Conservation (phyloP, 768 basidiomycete genomes). For the Lactarius hatsudake region DNA sequence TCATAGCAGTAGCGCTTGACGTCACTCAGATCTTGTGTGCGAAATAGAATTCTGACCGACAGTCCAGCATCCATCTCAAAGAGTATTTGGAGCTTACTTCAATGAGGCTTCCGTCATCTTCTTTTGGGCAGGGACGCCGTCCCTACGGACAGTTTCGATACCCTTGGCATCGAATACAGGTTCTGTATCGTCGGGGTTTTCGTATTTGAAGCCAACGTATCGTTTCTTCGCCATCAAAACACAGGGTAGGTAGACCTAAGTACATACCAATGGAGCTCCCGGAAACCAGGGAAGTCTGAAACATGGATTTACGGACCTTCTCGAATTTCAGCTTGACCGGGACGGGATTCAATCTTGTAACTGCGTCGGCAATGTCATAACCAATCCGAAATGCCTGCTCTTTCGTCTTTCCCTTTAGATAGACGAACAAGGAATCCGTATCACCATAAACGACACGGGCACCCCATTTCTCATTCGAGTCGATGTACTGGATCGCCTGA, state of each 20-base stretch:
- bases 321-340: constrained; percentile 98
- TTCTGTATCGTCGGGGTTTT: constrained; percentile 71
- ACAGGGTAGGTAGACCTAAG: constrained; percentile 89
- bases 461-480: constrained; percentile 78
- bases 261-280: background rate
- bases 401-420: constrained; percentile 86
- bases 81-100: constrained; percentile 54
- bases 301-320: constrained; percentile 54
- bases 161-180: constrained; percentile 95
- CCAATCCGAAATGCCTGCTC: constrained; percentile 94
- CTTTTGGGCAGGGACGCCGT: constrained; percentile 85
- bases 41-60: constrained; percentile 73
- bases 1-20: constrained; percentile 85
- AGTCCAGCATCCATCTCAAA: constrained; percentile 13
- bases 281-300: background rate
- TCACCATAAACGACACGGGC: constrained; percentile 93
- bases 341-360: constrained; percentile 83
- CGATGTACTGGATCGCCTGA: constrained; percentile 81
- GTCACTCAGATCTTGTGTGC: constrained; percentile 81
- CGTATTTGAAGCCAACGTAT: constrained; percentile 97
- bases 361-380: constrained; percentile 83
- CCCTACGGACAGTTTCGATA: constrained; percentile 93
- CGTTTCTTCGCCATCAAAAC: constrained; percentile 98
- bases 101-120: constrained; percentile 91
- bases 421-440: constrained; percentile 93